Conservation (phyloP, 2,329 filamentous ascomycete genomes). For the Diaporthe batatas region DNA sequence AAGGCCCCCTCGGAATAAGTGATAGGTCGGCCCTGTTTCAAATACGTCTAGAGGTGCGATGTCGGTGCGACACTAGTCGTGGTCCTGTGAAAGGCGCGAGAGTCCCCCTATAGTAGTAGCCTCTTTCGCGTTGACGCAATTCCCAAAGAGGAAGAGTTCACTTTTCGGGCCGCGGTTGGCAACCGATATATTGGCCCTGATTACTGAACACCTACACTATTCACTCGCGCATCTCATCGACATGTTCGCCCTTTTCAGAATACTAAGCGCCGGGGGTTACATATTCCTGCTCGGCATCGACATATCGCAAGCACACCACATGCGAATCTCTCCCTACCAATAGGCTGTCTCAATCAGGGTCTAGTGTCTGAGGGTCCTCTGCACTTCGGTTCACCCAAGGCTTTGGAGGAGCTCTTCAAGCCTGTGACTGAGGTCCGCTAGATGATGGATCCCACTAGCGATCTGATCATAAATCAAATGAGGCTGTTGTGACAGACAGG, state of each 20-base stretch:
- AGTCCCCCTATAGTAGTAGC: neutral
- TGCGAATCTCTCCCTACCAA: neutral
- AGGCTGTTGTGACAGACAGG: too few relatives aligned
- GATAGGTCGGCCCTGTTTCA: neutral
- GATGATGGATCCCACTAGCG: neutral
- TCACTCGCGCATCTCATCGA: neutral
- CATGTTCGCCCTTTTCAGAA: neutral
- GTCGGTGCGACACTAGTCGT: neutral
- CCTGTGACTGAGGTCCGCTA: neutral
- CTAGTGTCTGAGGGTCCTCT: neutral
- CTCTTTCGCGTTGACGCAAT: constrained; percentile 2
- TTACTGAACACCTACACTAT: constrained; percentile 21
- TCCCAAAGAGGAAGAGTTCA: constrained; percentile 23
- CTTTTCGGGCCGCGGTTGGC: constrained; percentile 9
- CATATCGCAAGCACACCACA: neutral
- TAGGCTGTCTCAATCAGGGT: neutral
- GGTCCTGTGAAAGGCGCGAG: neutral
- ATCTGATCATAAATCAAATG: constrained; percentile 13
- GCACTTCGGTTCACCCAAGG: neutral
- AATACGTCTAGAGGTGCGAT: neutral
- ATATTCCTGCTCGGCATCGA: neutral
- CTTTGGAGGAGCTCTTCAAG: neutral
- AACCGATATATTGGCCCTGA: neutral
- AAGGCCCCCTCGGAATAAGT: neutral
- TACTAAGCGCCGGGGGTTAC: neutral